Conservation (phyloP, 208 protist species). For the Novymonas esmeraldas region DNA sequence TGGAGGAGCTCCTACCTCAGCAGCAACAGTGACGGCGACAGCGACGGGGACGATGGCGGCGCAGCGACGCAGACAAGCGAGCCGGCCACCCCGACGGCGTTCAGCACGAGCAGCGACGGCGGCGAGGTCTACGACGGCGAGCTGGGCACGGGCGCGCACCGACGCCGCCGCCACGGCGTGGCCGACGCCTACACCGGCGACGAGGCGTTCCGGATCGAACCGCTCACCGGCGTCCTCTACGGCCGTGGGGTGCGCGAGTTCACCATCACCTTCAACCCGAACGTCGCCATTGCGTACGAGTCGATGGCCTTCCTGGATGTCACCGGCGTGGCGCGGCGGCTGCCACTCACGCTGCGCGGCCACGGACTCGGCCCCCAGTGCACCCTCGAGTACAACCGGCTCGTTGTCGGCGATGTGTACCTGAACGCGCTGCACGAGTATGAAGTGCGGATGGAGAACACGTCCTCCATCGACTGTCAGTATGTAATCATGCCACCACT, state of each 20-base stretch:
- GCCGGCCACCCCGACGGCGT: constrained; percentile 2
- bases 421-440: constrained; percentile 94
- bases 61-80: neutral
- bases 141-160: too few relatives aligned
- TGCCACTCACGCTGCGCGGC: constrained; percentile 87
- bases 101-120: constrained; percentile 5
- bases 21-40: neutral
- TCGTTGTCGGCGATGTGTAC: constrained; percentile 96
- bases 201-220: constrained; percentile 91
- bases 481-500: constrained; percentile 76
- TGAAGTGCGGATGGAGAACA: constrained; percentile 90
- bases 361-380: constrained; percentile 89
- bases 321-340: constrained; percentile 52
- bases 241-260: constrained; percentile 79
- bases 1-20: constrained; percentile 76
- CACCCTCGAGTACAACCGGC: constrained; percentile 82
- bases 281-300: constrained; percentile 71
- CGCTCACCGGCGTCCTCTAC: constrained; percentile 82
- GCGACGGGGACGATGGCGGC: constrained; percentile 6
- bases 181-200: constrained; percentile 64
- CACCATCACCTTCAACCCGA: constrained; percentile 90
- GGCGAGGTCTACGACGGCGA: too few relatives aligned
- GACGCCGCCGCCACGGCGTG: neutral
- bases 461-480: constrained; percentile 87
- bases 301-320: constrained; percentile 88